phyloP scores from a whole-genome alignment of 306 rosid species.

The Inga laurina region DNA sequence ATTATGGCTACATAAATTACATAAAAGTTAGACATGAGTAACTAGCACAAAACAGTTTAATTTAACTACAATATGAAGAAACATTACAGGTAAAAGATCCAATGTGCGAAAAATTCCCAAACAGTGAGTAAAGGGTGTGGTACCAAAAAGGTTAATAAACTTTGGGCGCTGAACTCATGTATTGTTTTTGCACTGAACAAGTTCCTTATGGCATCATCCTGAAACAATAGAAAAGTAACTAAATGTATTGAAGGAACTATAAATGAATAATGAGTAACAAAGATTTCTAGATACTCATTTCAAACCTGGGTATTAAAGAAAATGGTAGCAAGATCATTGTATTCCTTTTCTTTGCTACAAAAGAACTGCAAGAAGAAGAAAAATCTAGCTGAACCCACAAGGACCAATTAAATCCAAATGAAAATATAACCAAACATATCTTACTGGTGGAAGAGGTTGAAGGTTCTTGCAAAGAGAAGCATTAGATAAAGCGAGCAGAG shows the following conservation, averaged over 20 bases:
- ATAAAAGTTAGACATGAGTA: neutral
- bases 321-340: slow-evolving; percentile 80
- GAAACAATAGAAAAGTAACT: slow-evolving; percentile 37
- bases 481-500: neutral
- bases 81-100: neutral
- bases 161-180: slow-evolving; percentile 92
- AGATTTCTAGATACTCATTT: slow-evolving; percentile 10
- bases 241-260: slow-evolving; percentile 4
- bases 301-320: slow-evolving; percentile 89
- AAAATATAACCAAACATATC: neutral
- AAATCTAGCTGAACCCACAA: slow-evolving; percentile 12
- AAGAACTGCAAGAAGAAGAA: slow-evolving; percentile 49
- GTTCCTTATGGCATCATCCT: slow-evolving; percentile 99
- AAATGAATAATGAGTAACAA: slow-evolving; percentile 22
- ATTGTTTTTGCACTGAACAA: slow-evolving; percentile 96
- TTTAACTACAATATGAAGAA: slow-evolving; percentile 16
- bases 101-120: neutral
- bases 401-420: neutral
- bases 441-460: neutral
- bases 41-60: slow-evolving; percentile 10
- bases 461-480: neutral
- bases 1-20: neutral
- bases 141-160: slow-evolving; percentile 97
- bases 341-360: slow-evolving; percentile 68
- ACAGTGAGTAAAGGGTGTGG: slow-evolving; percentile 34